Percentiles rank a stretch among this genome's conserved stretches.
These are phyloP conservation scores for Zygoascus flipseniorum DNA, from an alignment of 805 yeast species.

Conservation along the genomic window DNA sequence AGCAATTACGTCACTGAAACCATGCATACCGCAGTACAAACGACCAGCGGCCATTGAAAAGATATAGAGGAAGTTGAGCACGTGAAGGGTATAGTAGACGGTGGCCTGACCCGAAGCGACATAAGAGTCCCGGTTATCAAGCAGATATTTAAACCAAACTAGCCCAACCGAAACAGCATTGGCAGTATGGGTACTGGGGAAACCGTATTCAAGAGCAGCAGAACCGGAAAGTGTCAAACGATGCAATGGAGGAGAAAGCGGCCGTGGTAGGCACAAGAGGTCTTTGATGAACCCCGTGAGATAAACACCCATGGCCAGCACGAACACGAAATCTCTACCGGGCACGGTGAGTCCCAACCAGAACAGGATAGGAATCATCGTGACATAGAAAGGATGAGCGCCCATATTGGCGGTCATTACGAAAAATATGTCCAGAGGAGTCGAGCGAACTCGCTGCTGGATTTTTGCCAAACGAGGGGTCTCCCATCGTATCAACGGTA, in stretches of 20 bases:
- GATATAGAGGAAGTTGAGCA: slow-evolving; percentile 38
- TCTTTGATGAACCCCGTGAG: slow-evolving; percentile 71
- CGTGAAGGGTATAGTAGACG: slow-evolving; percentile 6
- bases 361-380: slow-evolving; percentile 74
- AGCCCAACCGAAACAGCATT: slow-evolving; percentile 81
- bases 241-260: slow-evolving; percentile 83
- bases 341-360: slow-evolving; percentile 64
- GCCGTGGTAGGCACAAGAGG: slow-evolving; percentile 82
- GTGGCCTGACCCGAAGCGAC: slow-evolving; percentile 1
- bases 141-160: slow-evolving; percentile 29
- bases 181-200: slow-evolving; percentile 91
- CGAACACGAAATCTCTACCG: slow-evolving; percentile 55
- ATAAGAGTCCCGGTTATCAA: slow-evolving; percentile 3
- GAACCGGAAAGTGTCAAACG: slow-evolving; percentile 86
- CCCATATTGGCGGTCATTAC: slow-evolving; percentile 86
- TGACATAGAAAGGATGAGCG: slow-evolving; percentile 86
- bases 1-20: slow-evolving; percentile 61
- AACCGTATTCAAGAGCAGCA: slow-evolving; percentile 89
- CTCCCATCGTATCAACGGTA: slow-evolving; percentile 56
- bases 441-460: slow-evolving; percentile 44
- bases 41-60: slow-evolving; percentile 68
- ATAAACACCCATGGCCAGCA: slow-evolving; percentile 53
- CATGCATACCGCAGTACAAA: slow-evolving; percentile 96
- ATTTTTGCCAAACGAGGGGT: slow-evolving; percentile 48
- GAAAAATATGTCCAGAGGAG: slow-evolving; percentile 61